These are phyloP conservation scores for Backusella psychrophila DNA, from an alignment of 192 early-diverging fungal species.

Conservation along the genomic window DNA sequence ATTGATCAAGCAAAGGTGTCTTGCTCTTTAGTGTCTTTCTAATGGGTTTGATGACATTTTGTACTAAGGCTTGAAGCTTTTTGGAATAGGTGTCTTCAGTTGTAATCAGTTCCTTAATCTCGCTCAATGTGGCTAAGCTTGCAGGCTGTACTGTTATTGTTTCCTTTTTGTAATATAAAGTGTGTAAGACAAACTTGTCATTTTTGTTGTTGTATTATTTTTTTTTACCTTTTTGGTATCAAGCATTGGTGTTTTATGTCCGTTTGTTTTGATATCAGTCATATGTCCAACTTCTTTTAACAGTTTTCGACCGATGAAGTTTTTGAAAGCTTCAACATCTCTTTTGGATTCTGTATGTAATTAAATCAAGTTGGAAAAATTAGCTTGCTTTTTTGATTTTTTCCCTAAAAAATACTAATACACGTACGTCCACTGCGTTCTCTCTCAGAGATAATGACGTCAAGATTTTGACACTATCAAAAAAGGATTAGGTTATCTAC, in stretches of 20 bases:
- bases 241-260: not conserved
- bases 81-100: not conserved
- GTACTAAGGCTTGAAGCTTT: not conserved
- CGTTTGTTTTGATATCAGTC: not conserved
- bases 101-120: not conserved
- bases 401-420: not conserved
- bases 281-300: not conserved
- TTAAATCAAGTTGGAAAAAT: not conserved
- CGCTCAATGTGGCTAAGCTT: not conserved
- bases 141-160: not conserved
- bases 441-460: slow-evolving; percentile 3
- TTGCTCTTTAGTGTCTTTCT: not conserved
- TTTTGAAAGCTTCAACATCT: not conserved
- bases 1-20: slow-evolving; percentile 44
- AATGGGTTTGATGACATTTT: not conserved
- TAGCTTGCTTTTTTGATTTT: not conserved
- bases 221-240: slow-evolving; percentile 5
- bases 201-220: not conserved
- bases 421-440: not conserved
- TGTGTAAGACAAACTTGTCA: not conserved
- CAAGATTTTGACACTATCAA: slow-evolving; percentile 11
- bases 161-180: not conserved
- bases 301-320: not conserved
- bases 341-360: not conserved
- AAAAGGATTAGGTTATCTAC: not conserved